Evolutionary conservation across 1,139 yeast genomes (phyloP).

Genomic region (Nakaseomyces delphensis): DNA sequence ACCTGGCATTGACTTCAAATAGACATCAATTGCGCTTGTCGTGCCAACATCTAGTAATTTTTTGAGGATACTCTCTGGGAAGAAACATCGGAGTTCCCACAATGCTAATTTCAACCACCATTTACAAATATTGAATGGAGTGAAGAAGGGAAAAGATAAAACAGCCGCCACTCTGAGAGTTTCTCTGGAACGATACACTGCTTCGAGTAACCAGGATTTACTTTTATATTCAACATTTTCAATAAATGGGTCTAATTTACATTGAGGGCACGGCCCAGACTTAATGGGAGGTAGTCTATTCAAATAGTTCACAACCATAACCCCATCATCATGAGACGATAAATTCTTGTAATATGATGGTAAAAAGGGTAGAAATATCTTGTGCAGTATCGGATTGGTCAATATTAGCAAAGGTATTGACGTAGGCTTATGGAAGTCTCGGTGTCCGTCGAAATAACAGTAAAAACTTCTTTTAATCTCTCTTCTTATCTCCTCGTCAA

Average conservation of each 20-base stretch:
- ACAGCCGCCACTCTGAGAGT: not conserved
- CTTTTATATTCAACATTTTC: slow-evolving; percentile 10
- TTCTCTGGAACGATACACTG: not conserved
- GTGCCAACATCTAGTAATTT: slow-evolving; percentile 33
- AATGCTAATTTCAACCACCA: slow-evolving; percentile 15
- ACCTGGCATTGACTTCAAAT: slow-evolving; percentile 13
- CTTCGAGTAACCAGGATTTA: slow-evolving; percentile 1
- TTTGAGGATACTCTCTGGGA: slow-evolving; percentile 31
- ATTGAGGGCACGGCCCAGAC: slow-evolving; percentile 5
- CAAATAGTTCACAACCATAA: not conserved
- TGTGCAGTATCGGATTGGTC: not conserved
- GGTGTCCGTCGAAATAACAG: slow-evolving; percentile 9
- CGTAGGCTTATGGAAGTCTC: slow-evolving; percentile 9
- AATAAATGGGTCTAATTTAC: slow-evolving; percentile 10
- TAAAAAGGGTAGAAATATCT: slow-evolving; percentile 1
- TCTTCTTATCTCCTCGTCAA: slow-evolving; percentile 1
- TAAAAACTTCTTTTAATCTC: slow-evolving; percentile 4
- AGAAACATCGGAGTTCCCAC: slow-evolving; percentile 16
- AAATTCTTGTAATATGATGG: slow-evolving; percentile 3
- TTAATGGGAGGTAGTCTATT: slow-evolving; percentile 5
- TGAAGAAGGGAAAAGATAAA: not conserved
- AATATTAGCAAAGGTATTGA: slow-evolving; percentile 1
- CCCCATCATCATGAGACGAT: slow-evolving; percentile 4
- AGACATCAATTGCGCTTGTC: slow-evolving; percentile 19
- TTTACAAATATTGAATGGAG: slow-evolving; percentile 5